These are phyloP conservation scores for Mrakia hoshinonis DNA, from an alignment of 768 basidiomycete genomes.

Conservation along the genomic window DNA sequence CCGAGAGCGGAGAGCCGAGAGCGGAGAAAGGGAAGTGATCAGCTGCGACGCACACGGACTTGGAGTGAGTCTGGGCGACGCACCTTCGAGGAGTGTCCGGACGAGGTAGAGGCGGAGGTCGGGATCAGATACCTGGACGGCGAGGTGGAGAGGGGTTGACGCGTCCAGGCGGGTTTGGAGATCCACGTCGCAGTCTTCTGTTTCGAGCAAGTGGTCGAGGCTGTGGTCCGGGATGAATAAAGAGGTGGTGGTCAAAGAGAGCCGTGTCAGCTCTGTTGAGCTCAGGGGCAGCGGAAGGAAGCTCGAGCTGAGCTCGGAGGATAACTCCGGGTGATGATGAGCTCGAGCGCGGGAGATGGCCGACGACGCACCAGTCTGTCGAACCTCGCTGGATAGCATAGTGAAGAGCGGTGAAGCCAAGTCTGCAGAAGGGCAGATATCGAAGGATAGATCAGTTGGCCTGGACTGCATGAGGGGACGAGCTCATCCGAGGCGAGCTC, in stretches of 20 bases:
- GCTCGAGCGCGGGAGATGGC: no score
- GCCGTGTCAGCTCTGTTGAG: no score
- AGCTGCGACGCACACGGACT: background rate
- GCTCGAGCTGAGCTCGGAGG: background rate
- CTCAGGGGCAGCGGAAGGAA: background rate
- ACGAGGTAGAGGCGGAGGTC: slow-evolving; percentile 27
- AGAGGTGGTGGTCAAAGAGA: background rate
- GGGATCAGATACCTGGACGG: slow-evolving; percentile 15
- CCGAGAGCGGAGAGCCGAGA: background rate
- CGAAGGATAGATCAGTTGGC: background rate
- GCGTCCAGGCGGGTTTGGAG: slow-evolving; percentile 26
- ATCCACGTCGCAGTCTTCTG: slow-evolving; percentile 27
- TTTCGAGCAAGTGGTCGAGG: slow-evolving; percentile 27
- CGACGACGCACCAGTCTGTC: slow-evolving; percentile 23
- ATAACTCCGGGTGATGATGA: background rate
- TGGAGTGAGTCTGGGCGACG: background rate
- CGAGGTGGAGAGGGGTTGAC: slow-evolving; percentile 29
- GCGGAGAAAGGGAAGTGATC: background rate
- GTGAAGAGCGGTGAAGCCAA: slow-evolving; percentile 29
- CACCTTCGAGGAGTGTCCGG: background rate
- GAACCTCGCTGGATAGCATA: slow-evolving; percentile 29
- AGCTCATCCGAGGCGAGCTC: background rate
- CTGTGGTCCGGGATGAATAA: background rate
- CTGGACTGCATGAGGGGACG: background rate
- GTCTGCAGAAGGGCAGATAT: background rate